Evolutionary conservation across 108 stramenopile genomes (phyloP).

Genomic region (Discostella pseudostelligera): DNA sequence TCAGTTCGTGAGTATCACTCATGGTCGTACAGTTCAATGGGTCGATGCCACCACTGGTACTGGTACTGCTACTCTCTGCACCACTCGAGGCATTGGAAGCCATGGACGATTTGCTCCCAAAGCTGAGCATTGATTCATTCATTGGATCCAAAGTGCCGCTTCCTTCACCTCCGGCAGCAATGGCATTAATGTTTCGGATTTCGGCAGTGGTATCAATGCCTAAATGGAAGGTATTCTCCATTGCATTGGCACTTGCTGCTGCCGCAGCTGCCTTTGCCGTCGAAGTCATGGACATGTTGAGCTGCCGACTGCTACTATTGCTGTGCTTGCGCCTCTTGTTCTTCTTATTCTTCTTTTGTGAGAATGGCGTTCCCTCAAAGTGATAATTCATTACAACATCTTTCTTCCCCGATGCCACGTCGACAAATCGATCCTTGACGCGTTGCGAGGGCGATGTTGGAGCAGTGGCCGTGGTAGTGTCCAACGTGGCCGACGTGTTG

Average conservation of each 20-base stretch:
- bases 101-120: slow-evolving; percentile 13
- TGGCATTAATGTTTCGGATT: slow-evolving; percentile 23
- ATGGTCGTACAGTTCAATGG: slow-evolving; percentile 33
- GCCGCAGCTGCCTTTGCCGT: not conserved
- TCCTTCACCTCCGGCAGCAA: not conserved
- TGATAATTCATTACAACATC: slow-evolving; percentile 6
- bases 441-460: not conserved
- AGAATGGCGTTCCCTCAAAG: slow-evolving; percentile 12
- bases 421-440: slow-evolving; percentile 4
- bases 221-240: slow-evolving; percentile 36
- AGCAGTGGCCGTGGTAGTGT: not conserved
- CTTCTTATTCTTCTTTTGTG: slow-evolving; percentile 7
- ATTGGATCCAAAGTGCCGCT: slow-evolving; percentile 5
- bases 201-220: slow-evolving; percentile 31
- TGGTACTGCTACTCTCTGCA: not conserved
- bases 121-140: slow-evolving; percentile 8
- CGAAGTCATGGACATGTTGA: slow-evolving; percentile 2
- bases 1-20: slow-evolving; percentile 82
- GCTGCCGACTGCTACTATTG: not conserved
- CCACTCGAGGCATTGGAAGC: slow-evolving; percentile 6
- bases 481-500: not conserved
- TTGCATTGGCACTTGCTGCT: not conserved
- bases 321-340: not conserved
- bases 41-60: slow-evolving; percentile 7
- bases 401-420: slow-evolving; percentile 12